Base-by-base conservation (phyloP, 1,139 yeast genomes). In the Lodderomyces parapsilosis region DNA sequence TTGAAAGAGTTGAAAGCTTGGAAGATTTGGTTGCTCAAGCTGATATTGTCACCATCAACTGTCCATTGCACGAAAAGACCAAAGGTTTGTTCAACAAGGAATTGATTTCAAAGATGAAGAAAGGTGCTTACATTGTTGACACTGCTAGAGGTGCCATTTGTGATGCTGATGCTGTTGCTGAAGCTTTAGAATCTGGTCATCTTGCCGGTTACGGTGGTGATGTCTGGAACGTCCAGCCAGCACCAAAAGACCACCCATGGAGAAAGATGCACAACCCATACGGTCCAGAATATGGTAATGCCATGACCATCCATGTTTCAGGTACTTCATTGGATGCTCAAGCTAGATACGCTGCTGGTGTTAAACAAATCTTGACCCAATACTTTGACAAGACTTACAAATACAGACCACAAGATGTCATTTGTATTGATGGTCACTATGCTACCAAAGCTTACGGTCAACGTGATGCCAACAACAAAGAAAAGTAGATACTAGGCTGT, bases 91-190 rank as follows among this genome's bases (percentile, higher is more conserved):
- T n/a, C n/a, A n/a, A n/a, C n/a, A n/a, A n/a, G n/a, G n/a, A n/a
- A n/a, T n/a, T n/a, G n/a, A 69, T 86, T 48, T 73, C 86, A 52
- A 79, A 83, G 60, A 83, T 86, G 83, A 86, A 85, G 66, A 78
- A 77, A 56, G 91, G 91, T 40, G 78, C 94, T 13, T 80, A 85
- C 13, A 11, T 86, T 50, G 88, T 86, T 47, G 86, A 86, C 71
- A 86, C 94, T 42, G 94, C 94, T 14, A 78, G 94, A 61, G 94
- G 94, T 49, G 93, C 91, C 42, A 84, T 86, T 51, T 77, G 85
- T 62, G 81, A 74, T 44, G 84, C 81, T 40, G 74, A 86, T 52
- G 94, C 81, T 54, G 86, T 86, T 47, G 90, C 90, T 0, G 91
- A 74, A 13, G 93, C 93, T 0, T 76, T 86, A 40, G 60, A 74